phyloP scores from a whole-genome alignment of 495 filamentous ascomycete genomes.

The Penicillium malachiteum region DNA sequence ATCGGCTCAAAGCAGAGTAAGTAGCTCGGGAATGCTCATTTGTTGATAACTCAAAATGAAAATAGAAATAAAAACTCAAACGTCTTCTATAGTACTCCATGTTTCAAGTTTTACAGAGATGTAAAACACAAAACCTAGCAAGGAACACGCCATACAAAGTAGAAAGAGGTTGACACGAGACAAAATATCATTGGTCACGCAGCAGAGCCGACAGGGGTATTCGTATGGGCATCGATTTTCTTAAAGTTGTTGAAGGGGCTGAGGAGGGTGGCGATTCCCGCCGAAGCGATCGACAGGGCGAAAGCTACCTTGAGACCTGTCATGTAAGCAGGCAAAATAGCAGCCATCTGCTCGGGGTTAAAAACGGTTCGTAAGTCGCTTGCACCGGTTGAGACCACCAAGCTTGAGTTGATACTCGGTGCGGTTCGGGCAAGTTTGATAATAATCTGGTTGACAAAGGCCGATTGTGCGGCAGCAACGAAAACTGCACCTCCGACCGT shows the following conservation, averaged over 20 bases:
- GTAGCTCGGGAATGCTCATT: too few species aligned
- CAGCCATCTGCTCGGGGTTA: constrained; percentile 12
- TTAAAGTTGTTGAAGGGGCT: constrained; percentile 10
- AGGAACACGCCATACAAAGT: too few species aligned
- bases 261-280: constrained; percentile 4
- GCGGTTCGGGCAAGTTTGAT: constrained; percentile 30
- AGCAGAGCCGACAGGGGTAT: too few species aligned
- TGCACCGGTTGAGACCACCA: constrained; percentile 50
- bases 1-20: too few species aligned
- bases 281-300: constrained; percentile 7
- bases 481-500: constrained; percentile 49
- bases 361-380: constrained; percentile 50
- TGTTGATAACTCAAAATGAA: too few species aligned
- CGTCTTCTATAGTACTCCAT: too few species aligned
- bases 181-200: too few species aligned
- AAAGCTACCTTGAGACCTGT: constrained; percentile 10
- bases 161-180: too few species aligned
- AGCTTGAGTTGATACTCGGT: constrained; percentile 39
- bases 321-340: constrained; percentile 10
- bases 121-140: too few species aligned
- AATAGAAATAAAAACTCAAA: too few species aligned
- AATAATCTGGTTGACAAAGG: constrained; percentile 45
- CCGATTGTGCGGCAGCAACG: constrained; percentile 45
- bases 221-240: constrained; percentile 1
- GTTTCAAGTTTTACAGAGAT: too few species aligned